Evolutionary conservation across 2,329 filamentous ascomycete genomes (phyloP), one percentile per base, ranked within the genome.

Genomic region (Oidium heveae): DNA sequence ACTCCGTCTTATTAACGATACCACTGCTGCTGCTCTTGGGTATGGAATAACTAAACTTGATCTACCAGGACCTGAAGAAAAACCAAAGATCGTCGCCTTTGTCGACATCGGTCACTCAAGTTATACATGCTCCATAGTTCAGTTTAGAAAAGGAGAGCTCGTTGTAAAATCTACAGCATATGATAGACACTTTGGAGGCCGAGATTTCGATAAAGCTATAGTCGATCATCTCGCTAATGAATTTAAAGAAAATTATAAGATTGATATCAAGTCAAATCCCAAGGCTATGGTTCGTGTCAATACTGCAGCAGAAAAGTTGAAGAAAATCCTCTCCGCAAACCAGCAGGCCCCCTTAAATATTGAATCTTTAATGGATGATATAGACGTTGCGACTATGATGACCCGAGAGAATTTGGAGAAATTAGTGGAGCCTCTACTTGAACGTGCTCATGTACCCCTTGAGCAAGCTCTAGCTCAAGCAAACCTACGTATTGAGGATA

Each of bases 41-140:
- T 98, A 87, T 69, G 91, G 91, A 68, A 96, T 98, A 73, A 95
- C 91, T 64, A 96, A 98, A 76, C 76, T 88, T 58, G 91, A 98
- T 68, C 80, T 98, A 36, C 91, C 88, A 56, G 72, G 73, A 32
- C 75, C 82, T 44, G 91, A 96, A 64, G 88, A 96, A 79, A 86
- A 86, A 74, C 88, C 91, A 57, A 81, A 84, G 65, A 80, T 89
- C 55, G 87, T 96, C 55, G 81, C 78, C 61, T 95, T 98, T 65
- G 72, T 98, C 70, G 91, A 98, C 69, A 84, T 98, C 61, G 91
- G 91, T 61, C 84, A 96, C 77, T 89, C 83, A 74, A 91, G 91
- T 74, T 96, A 93, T 75, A 93, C 88, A 56, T 82, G 77, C 69
- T 89, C 88, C 59, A 79, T 98, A 60, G 86, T 96, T 59, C 89